Percentiles rank a stretch among this genome's conserved stretches.
Conservation (phyloP, 2,329 filamentous ascomycete genomes). For the Xylariaceae sp. region DNA sequence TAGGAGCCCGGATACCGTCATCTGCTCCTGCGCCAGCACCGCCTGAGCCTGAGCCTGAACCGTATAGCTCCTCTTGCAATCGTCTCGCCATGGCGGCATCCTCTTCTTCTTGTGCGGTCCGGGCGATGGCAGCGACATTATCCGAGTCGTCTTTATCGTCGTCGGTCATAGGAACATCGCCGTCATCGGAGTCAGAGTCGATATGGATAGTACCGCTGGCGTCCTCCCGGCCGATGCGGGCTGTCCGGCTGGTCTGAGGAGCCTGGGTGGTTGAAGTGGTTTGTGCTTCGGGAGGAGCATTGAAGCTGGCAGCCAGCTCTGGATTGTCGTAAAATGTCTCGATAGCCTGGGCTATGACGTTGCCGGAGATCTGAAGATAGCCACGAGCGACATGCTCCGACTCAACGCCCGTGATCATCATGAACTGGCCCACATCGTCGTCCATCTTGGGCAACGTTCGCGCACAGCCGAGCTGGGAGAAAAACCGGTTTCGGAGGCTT, state of each 20-base stretch:
- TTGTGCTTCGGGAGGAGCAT: conserved; percentile 34
- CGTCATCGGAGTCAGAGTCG: conserved; percentile 52
- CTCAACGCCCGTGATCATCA: conserved; percentile 69
- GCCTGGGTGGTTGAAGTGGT: conserved; percentile 34
- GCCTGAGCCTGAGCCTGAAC: conserved; percentile 29
- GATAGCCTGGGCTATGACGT: conserved; percentile 80
- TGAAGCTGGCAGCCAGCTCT: conserved; percentile 56
- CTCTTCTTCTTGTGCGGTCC: conserved; percentile 66
- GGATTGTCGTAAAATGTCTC: conserved; percentile 88
- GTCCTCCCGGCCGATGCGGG: conserved; percentile 44
- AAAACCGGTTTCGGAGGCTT: too few relatives aligned
- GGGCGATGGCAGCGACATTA: conserved; percentile 40
- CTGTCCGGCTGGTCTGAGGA: conserved; percentile 26
- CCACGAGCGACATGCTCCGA: conserved; percentile 70
- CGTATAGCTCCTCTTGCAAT: conserved; percentile 87
- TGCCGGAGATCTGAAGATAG: conserved; percentile 81
- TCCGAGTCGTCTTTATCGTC: conserved; percentile 37
- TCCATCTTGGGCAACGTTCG: conserved; percentile 50
- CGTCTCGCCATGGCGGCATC: conserved; percentile 91
- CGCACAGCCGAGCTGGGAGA: not conserved
- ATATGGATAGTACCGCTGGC: conserved; percentile 65
- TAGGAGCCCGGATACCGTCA: conserved; percentile 72
- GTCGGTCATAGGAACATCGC: conserved; percentile 9
- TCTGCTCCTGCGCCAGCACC: conserved; percentile 26
- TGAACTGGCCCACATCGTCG: conserved; percentile 72